Evolutionary conservation across 179 eudicot genomes (phyloP), one percentile per base, ranked within the genome.

Genomic region (Silene noctiflora): DNA sequence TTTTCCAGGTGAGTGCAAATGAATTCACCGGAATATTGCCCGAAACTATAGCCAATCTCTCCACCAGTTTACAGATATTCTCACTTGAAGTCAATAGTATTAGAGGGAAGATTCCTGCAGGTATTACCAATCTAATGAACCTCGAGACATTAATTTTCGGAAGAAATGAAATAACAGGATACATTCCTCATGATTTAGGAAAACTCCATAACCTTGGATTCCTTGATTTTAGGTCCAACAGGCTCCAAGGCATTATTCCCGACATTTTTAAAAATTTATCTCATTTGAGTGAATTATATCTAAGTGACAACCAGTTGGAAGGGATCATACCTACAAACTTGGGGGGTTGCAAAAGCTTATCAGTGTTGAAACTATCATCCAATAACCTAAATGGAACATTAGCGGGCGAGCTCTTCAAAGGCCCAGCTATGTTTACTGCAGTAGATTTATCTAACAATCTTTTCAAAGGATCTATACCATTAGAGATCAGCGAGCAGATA

Each of bases 41-140:
- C 4, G 2, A 42, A 2, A 79, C 81, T 14, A 62, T 84, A 11
- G 61, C 69, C 44, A 84, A 84, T 67, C 81, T 84, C 66, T 84
- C 87, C 1, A 60, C 79, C 22, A 21, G 10, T 9, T 74, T 81
- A 7, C 8, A 0, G 1, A 0, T 0, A 4, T 24, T 78, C 13
- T 0, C 0, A 0, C 0, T 81, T 14, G 13, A 6, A 0, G 0
- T 2, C 1, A 78, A 78, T 39, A 12, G 63, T 48, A 22, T 81
- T 29, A 24, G 17, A 39, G 84, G 84, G 35, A 46, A 19, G 6
- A 51, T 81, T 51, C 84, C 81, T 1, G 19, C 4, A 6, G 79
- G 74, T 3, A 74, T 82, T 4, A 72, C 63, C 27, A 78, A 71
- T 22, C 77, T 82, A 53, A 4, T 53, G 3, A 53, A 17, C 58